Percentiles rank a stretch among this genome's conserved stretches.
phyloP scores from a whole-genome alignment of 345 rosid species.

The Turnera subulata region DNA sequence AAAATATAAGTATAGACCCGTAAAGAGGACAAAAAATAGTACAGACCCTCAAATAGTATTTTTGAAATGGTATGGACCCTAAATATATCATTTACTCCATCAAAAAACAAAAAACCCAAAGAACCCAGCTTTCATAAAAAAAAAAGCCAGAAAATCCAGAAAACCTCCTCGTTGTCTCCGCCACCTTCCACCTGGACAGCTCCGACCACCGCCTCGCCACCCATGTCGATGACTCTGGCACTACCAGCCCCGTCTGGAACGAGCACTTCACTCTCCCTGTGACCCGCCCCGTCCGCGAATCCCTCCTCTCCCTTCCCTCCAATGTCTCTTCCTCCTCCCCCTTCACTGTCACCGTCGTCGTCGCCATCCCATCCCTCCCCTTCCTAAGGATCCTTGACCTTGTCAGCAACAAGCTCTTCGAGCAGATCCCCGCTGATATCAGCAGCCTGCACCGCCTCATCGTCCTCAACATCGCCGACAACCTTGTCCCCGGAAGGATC shows the following conservation, averaged over 20 bases:
- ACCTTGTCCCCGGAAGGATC: slow-evolving; percentile 58
- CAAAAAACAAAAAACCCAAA: no score
- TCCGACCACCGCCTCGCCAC: slow-evolving; percentile 18
- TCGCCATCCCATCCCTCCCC: slow-evolving; percentile 46
- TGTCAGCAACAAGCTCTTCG: slow-evolving; percentile 68
- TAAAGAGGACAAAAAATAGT: no score
- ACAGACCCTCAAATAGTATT: no score
- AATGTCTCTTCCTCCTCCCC: no score
- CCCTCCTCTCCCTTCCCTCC: slow-evolving; percentile 19
- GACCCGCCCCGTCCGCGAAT: slow-evolving; percentile 19
- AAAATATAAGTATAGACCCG: no score
- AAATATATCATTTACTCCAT: no score
- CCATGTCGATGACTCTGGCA: slow-evolving; percentile 14
- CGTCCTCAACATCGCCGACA: slow-evolving; percentile 77
- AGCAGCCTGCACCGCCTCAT: slow-evolving; percentile 59
- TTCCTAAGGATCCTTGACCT: slow-evolving; percentile 70
- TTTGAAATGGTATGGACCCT: no score
- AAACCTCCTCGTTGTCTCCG: no score
- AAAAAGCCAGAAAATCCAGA: no score
- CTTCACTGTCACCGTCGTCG: no score
- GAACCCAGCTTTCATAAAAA: no score
- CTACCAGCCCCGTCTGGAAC: slow-evolving; percentile 23
- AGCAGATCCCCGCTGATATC: slow-evolving; percentile 50
- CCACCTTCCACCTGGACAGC: slow-evolving; percentile 14
- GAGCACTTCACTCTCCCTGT: slow-evolving; percentile 22